phyloP scores from a whole-genome alignment of 768 basidiomycete genomes.

The Serpula lacrymans region DNA sequence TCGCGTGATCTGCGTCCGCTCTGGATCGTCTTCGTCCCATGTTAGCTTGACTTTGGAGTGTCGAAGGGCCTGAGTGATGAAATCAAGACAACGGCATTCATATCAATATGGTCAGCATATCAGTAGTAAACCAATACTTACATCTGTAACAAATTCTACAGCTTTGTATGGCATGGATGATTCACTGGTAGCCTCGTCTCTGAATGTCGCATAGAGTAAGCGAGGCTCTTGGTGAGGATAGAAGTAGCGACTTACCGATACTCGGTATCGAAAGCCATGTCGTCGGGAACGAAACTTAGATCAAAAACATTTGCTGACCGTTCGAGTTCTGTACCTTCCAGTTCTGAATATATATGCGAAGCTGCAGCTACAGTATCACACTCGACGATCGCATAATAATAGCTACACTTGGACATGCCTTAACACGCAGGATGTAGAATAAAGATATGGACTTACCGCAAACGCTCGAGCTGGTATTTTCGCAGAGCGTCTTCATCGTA shows the following conservation, averaged over 20 bases:
- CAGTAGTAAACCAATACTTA: slow-evolving; percentile 34
- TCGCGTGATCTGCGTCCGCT: slow-evolving; percentile 76
- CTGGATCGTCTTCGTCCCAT: slow-evolving; percentile 97
- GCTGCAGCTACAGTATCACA: slow-evolving; percentile 81
- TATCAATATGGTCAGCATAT: not conserved
- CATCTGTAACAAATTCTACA: slow-evolving; percentile 91
- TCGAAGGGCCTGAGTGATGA: slow-evolving; percentile 71
- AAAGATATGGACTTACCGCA: slow-evolving; percentile 56
- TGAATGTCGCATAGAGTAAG: slow-evolving; percentile 23
- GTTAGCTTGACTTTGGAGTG: slow-evolving; percentile 98
- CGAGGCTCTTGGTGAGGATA: not conserved
- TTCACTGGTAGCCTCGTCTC: slow-evolving; percentile 82
- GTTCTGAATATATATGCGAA: slow-evolving; percentile 74
- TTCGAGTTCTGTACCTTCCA: slow-evolving; percentile 94
- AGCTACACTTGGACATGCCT: slow-evolving; percentile 45
- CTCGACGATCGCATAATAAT: slow-evolving; percentile 92
- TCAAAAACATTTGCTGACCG: slow-evolving; percentile 96
- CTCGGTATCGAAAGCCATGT: slow-evolving; percentile 80
- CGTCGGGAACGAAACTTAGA: slow-evolving; percentile 89
- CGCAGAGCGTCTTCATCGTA: slow-evolving; percentile 87
- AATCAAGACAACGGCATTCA: not conserved
- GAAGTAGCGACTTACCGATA: slow-evolving; percentile 58
- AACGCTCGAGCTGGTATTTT: slow-evolving; percentile 88
- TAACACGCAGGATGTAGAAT: not conserved
- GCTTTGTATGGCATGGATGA: slow-evolving; percentile 58